Base-by-base conservation (phyloP, 352 stramenopile genomes). In the Globisporangium sylvaticum region DNA sequence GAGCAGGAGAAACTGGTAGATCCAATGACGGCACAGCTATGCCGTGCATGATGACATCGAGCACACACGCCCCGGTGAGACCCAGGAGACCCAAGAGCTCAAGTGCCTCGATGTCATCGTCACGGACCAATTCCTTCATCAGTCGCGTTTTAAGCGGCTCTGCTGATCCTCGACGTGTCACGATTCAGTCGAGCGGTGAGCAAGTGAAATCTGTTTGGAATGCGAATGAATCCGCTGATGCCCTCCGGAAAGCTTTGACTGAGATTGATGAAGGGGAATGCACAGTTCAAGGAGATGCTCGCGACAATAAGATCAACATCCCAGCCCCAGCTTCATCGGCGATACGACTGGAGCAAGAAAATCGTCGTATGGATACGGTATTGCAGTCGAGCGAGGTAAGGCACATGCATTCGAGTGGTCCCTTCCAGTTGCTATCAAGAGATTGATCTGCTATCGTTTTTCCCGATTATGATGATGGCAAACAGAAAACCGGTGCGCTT, bases 61-160 rank as follows among this genome's bases (percentile, higher is more conserved):
- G 4, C 48, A 8, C 2, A 15, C 27, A 32, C 39, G 39, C 29
- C 4, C 58, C 65, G 7, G 24, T 34, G 22, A 71, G 72, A 59
- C 73, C 71, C 8, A 60, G 62, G 65, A 67, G 73, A 68, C 68
- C 71, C 1, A 72, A 70, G 42, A 81, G 71, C 44, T 80, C 74
- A 34, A 71, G 68, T 29, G 22, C 66, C 15, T 34, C 55, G 64
- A 69, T 58, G 27, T 14, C 54, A 22, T 72, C 69, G 3, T 79
- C 68, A 44, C 64, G 68, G 0, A 32, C 29, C 10, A 66, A 25
- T 6, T 62, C 58, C 2, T 52, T 66, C 53, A 70, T 29, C 22
- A 46, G 67, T 25, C 65, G 75, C 1, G 25, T 74, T 4, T 60
- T 73, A 15, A 74, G 67, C 4, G 65, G 67, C 9, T 54, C 60